Evolutionary conservation across 495 filamentous ascomycete genomes (phyloP), one percentile per base, ranked within the genome.

Genomic region (Rhypophila decipiens): DNA sequence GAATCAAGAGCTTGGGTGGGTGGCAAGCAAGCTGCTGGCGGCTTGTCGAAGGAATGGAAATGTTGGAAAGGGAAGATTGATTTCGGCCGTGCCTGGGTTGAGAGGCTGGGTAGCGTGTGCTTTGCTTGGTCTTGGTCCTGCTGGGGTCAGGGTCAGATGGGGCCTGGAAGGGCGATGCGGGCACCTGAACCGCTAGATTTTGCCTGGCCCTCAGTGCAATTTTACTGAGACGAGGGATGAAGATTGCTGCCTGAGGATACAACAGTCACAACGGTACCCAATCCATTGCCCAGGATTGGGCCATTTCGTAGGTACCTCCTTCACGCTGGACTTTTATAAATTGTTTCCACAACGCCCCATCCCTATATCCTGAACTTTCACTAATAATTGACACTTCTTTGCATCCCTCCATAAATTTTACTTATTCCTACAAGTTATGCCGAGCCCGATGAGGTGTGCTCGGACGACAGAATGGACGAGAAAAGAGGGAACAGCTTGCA

Each of bases 51-150:
- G 19, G 36, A 46, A 29, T 42, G 24, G 51, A 50, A 35, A 15
- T 12, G 17, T 15, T 3, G 7, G 31, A 22, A 44, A 46, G 24
- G 47, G 51, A 37, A 49, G 47, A 47, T 50, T 37, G 50, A 45
- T 57, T 50, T 45, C 47, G 50, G 47, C 57, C 38, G 60, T 59
- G 59, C 53, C 56, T 58, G 46, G 52, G 51, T 47, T 40, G 50
- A 60, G 57, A 63, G 60, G 60, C 60, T 63, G 60, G 60, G 55
- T 56, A 44, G 44, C 46, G 47, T 22, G n/a, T n/a, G n/a, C n/a
- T n/a, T n/a, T n/a, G n/a, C n/a, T n/a, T n/a, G n/a, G n/a, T n/a
- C n/a, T n/a, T n/a, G n/a, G n/a, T n/a, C n/a, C n/a, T n/a, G 35
- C 15, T 37, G 35, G 9, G 47, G 47, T 35, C 35, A 34, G 42